Conservation (phyloP, 352 stramenopile species). For the Pelagophyceae sp. region DNA sequence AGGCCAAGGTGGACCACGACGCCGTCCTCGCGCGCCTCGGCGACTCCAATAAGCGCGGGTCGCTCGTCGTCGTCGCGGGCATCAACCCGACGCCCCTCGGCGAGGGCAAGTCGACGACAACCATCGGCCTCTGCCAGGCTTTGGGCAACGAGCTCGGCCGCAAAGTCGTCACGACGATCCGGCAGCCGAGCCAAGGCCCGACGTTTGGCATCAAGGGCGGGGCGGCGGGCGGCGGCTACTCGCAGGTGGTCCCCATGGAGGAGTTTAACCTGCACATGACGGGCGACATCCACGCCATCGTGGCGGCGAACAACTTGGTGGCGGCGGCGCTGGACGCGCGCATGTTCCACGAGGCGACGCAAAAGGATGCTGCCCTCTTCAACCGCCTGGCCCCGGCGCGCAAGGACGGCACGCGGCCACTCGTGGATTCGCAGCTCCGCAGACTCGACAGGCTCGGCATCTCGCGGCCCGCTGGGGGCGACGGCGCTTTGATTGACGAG, state of each 20-base stretch:
- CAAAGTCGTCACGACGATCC: slow-evolving; percentile 91
- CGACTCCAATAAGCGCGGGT: not conserved
- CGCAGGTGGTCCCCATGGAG: slow-evolving; percentile 90
- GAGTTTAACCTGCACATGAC: slow-evolving; percentile 99
- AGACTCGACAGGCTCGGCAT: slow-evolving; percentile 91
- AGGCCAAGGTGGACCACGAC: slow-evolving; percentile 67
- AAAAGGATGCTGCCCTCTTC: slow-evolving; percentile 64
- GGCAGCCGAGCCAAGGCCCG: slow-evolving; percentile 89
- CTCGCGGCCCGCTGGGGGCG: slow-evolving; percentile 12
- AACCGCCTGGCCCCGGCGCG: slow-evolving; percentile 39
- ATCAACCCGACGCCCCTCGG: slow-evolving; percentile 95
- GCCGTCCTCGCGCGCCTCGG: not conserved
- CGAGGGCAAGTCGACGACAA: slow-evolving; percentile 96
- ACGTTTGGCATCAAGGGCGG: slow-evolving; percentile 97
- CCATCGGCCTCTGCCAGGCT: slow-evolving; percentile 88
- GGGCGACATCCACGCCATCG: slow-evolving; percentile 94
- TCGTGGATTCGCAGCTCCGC: slow-evolving; percentile 53
- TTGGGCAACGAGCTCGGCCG: slow-evolving; percentile 79
- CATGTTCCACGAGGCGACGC: slow-evolving; percentile 91
- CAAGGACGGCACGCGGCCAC: slow-evolving; percentile 24
- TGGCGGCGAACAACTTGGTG: slow-evolving; percentile 86
- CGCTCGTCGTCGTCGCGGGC: slow-evolving; percentile 36
- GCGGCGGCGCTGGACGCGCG: slow-evolving; percentile 92
- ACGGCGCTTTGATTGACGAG: slow-evolving; percentile 25
- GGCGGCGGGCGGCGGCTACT: slow-evolving; percentile 75